These are phyloP conservation scores for Pichia manshurica DNA, from an alignment of 805 yeast genomes.

Conservation along the genomic window DNA sequence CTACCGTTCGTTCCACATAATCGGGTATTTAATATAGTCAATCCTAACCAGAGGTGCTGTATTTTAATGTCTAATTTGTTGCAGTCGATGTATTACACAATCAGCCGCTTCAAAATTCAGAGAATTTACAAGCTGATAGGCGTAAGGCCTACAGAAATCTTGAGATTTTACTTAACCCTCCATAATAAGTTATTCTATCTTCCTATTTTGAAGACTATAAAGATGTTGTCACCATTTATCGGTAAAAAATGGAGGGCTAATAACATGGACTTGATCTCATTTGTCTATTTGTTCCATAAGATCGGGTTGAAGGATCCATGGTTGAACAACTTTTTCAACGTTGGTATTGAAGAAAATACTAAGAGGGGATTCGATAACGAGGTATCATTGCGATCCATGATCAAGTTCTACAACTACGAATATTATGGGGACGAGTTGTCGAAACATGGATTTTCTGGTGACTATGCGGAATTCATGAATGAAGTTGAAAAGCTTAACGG, in stretches of 20 bases:
- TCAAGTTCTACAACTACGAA: conserved; percentile 68
- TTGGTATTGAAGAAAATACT: conserved; percentile 68
- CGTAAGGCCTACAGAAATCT: conserved; percentile 54
- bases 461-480: conserved; percentile 17
- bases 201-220: conserved; percentile 69
- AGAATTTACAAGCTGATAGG: conserved; percentile 61
- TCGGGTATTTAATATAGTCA: conserved; percentile 13
- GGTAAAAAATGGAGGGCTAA: conserved; percentile 91
- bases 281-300: conserved; percentile 72
- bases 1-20: conserved; percentile 28
- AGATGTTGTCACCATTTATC: conserved; percentile 79
- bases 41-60: conserved; percentile 38
- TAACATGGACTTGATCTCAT: conserved; percentile 90
- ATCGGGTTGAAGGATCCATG: conserved; percentile 76
- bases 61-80: conserved; percentile 47
- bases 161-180: conserved; percentile 52
- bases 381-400: conserved; percentile 68
- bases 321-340: conserved; percentile 77
- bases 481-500: conserved; percentile 17
- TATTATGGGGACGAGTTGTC: conserved; percentile 49
- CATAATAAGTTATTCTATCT: conserved; percentile 58
- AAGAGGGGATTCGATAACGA: conserved; percentile 81
- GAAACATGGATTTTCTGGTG: conserved; percentile 47
- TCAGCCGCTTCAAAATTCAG: conserved; percentile 62
- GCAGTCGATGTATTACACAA: conserved; percentile 48